Base-by-base conservation (phyloP, 176 grass and related monocot genomes). In the Luzula sylvatica region DNA sequence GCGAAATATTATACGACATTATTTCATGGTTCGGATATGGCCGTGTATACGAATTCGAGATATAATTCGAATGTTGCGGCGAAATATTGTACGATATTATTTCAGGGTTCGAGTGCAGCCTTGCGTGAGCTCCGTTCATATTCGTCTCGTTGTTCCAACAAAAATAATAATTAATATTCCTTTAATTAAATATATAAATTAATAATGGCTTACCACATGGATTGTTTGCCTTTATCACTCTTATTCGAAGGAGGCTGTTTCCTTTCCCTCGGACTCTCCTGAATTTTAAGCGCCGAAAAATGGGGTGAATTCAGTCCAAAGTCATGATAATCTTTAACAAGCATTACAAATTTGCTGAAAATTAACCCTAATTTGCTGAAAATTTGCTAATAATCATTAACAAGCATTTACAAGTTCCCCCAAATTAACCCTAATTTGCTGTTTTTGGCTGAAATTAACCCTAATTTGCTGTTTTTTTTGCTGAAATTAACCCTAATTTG, bases 161-260 rank as follows among this genome's bases (percentile, higher is more conserved):
- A 8, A 23, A 78, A 53, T 13, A 39, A 65, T n/a, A n/a, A n/a
- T n/a, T n/a, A n/a, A n/a, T n/a, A n/a, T n/a, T n/a, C n/a, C n/a
- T n/a, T n/a, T n/a, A n/a, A n/a, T n/a, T n/a, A n/a, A n/a, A n/a
- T n/a, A n/a, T n/a, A n/a, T n/a, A n/a, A n/a, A n/a, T n/a, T n/a
- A n/a, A n/a, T n/a, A n/a, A n/a, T n/a, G n/a, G n/a, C n/a, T 77
- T 63, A 81, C 77, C 65, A 25, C 49, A 12, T 25, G 48, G 35
- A 56, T 28, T 39, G 58, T 52, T 70, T 87, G 38, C 71, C 65
- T 56, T 82, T 89, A 40, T 84, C 74, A 68, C 84, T 85, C 67
- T 71, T 89, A n/a, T n/a, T n/a, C n/a, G n/a, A n/a, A 1, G 77
- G 76, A 22, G 67, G 40, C 19, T n/a, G n/a, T n/a, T 45, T 46